Evolutionary conservation across 73 alveolate genomes (phyloP), one percentile per base, ranked within the genome.

Genomic region (Paramecium bursaria): DNA sequence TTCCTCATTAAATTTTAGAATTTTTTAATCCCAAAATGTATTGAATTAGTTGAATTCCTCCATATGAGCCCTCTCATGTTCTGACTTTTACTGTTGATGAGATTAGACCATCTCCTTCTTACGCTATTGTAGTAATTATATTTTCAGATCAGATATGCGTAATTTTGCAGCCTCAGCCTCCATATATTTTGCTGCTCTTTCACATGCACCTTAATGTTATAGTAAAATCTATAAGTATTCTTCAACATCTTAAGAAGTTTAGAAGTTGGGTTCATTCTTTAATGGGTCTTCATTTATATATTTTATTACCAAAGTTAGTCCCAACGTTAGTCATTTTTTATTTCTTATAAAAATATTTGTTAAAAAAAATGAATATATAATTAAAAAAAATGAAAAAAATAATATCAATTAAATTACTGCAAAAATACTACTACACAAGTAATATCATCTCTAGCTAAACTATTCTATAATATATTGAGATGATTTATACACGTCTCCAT

Each of bases 381-480:
- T n/a, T n/a, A n/a, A n/a, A n/a, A n/a, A n/a, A n/a, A n/a, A n/a
- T n/a, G n/a, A n/a, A n/a, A n/a, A n/a, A n/a, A n/a, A n/a, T n/a
- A n/a, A n/a, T n/a, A n/a, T n/a, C n/a, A n/a, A n/a, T n/a, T n/a
- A n/a, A n/a, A n/a, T n/a, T n/a, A n/a, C n/a, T n/a, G n/a, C n/a
- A n/a, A n/a, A n/a, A n/a, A n/a, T n/a, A n/a, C n/a, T n/a, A 79
- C 89, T 31, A 79, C 74, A 21, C 89, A 79, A 35, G 85, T 79
- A 50, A 79, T 79, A 51, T 79, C 89, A 79, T 79, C 89, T 30
- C 75, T 79, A 42, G 55, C 55, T 77, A 42, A 79, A 79, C 74
- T 79, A 50, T 53, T 73, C n/a, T n/a, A n/a, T n/a, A n/a, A n/a
- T n/a, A n/a, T n/a, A n/a, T n/a, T n/a, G n/a, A n/a, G n/a, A n/a